These are phyloP conservation scores for Penicillium turbatum DNA, from an alignment of 495 filamentous ascomycete species.

Conservation along the genomic window DNA sequence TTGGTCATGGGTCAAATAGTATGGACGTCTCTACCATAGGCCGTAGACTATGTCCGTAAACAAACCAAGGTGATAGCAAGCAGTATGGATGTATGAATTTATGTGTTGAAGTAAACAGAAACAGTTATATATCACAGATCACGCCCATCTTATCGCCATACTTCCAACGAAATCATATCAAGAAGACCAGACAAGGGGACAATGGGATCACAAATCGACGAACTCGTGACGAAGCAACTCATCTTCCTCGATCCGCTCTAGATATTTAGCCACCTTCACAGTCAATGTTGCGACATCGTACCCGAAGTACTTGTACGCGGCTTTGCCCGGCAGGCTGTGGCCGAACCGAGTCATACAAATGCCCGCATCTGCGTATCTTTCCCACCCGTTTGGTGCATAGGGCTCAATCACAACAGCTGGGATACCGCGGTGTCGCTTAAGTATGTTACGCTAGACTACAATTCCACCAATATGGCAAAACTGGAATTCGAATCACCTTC, in stretches of 20 bases:
- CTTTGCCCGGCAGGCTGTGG: slow-evolving; percentile 46
- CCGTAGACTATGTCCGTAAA: too few species aligned
- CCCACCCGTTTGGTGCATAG: slow-evolving; percentile 54
- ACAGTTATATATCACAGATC: too few species aligned
- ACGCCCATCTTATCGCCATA: too few species aligned
- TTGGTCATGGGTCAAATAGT: too few species aligned
- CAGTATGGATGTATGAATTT: too few species aligned
- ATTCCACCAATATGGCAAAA: too few species aligned
- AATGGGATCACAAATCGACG: slow-evolving; percentile 31
- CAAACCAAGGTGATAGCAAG: too few species aligned
- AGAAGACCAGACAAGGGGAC: too few species aligned
- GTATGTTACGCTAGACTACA: slow-evolving; percentile 35
- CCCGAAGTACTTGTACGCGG: slow-evolving; percentile 52
- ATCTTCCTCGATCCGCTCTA: slow-evolving; percentile 33
- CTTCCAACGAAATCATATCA: too few species aligned
- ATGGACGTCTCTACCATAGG: too few species aligned
- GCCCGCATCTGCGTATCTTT: slow-evolving; percentile 54
- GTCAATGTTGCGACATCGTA: slow-evolving; percentile 45
- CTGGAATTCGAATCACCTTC: too few species aligned
- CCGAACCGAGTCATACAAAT: slow-evolving; percentile 47
- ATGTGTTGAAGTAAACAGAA: too few species aligned
- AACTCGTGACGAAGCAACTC: slow-evolving; percentile 35
- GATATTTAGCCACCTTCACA: slow-evolving; percentile 40
- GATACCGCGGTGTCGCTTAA: slow-evolving; percentile 34
- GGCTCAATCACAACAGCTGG: slow-evolving; percentile 53